Conservation (phyloP, 192 early-diverging fungal genomes). For the Podila epigama region DNA sequence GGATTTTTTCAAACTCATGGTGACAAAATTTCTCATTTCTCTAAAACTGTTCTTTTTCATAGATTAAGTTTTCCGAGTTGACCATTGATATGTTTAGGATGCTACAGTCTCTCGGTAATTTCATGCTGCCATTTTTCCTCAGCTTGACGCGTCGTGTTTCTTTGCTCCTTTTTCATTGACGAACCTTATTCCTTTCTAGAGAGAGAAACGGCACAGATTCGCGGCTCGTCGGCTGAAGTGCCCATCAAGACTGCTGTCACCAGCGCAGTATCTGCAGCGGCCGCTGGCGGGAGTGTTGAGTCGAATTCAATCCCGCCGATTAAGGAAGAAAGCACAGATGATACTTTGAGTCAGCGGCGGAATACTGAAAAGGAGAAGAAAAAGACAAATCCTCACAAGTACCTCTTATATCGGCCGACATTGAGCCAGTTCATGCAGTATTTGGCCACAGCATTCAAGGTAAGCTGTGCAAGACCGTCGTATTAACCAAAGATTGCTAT, state of each 20-base stretch:
- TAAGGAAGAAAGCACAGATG: constrained; percentile 42
- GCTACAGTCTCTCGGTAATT: constrained; percentile 84
- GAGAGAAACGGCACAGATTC: constrained; percentile 63
- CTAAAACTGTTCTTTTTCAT: neutral
- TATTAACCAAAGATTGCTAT: neutral
- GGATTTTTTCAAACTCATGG: too few species aligned
- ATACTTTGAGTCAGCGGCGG: constrained; percentile 15
- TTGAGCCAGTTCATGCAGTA: constrained; percentile 93
- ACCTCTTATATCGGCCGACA: constrained; percentile 90
- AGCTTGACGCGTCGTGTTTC: neutral
- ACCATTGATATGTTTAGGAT: constrained; percentile 98
- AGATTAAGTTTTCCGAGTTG: constrained; percentile 95
- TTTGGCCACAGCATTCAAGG: constrained; percentile 92
- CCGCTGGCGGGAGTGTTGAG: constrained; percentile 6
- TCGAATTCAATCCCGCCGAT: neutral
- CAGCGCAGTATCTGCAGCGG: constrained; percentile 29
- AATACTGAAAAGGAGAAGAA: constrained; percentile 47
- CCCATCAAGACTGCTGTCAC: constrained; percentile 26
- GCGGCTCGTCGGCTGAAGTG: constrained; percentile 2
- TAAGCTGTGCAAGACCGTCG: constrained; percentile 15
- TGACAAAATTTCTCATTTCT: neutral
- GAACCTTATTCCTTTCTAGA: constrained; percentile 47
- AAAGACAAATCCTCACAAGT: constrained; percentile 79
- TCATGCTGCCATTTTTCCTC: neutral
- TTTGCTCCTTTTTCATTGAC: neutral